Evolutionary conservation across 2,329 filamentous ascomycete genomes (phyloP), one percentile per base, ranked within the genome.

Genomic region (Dissoconium aciculare): DNA sequence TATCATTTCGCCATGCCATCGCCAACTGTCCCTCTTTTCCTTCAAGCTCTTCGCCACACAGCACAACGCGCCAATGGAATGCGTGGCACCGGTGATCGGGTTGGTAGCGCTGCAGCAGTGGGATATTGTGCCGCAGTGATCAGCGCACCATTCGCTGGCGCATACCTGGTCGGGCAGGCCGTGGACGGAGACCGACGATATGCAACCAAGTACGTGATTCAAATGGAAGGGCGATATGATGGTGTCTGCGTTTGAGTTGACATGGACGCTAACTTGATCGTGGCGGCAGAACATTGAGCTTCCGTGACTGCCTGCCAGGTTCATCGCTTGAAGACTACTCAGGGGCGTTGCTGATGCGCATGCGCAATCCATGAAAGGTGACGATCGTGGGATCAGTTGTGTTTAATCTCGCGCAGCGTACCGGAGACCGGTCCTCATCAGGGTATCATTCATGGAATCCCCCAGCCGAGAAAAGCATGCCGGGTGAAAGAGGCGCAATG

Each of bases 121-220:
- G 44, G 43, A 14, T 54, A 54, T 39, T 53, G 50, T 43, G 50
- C 46, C 38, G 33, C 51, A 9, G 49, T 48, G 5, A 51, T 53
- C 33, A 48, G 46, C 28, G 49, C 50, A 12, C 50, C 50, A 3
- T 47, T 54, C 9, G 49, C 49, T 9, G 49, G 50, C 13, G 51
- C 50, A 13, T 51, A 47, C 26, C 34, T 46, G n/a, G 46, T 50
- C 27, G 51, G 49, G 33, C 41, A 42, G 29, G 41, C 41, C 32
- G 49, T 50, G 12, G 36, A 37, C n/a, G 46, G 44, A 15, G 49
- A 55, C 26, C 35, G 42, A 25, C 45, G 47, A 26, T 47, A 48
- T 33, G 43, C 46, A 9, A 48, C 47, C 3, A 44, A 51, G 50
- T 52, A 31, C 40, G 49, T 41, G 11, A 17, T 8, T 11, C 24